Base-by-base conservation (phyloP, 768 basidiomycete genomes). In the Dioszegia crocea region DNA sequence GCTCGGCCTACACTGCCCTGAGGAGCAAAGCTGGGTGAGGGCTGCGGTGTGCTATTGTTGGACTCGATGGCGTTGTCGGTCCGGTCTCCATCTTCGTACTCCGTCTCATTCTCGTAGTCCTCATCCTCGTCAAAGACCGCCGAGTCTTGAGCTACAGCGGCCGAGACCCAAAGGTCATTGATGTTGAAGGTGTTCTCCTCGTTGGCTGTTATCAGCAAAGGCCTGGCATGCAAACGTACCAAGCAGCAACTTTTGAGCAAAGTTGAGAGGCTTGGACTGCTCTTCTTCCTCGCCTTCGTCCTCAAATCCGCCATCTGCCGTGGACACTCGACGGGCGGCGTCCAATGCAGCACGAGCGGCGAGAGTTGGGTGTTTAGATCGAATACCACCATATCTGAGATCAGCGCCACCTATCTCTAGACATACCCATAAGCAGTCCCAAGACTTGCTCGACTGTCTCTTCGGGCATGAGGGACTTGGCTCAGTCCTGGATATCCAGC, bases 101-200 rank as follows among this genome's bases (percentile, higher is more conserved):
- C 11, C 14, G 33, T 33, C 33, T 14, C 33, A 33, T 33, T 33
- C 65, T 85, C 84, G 60, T 88, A 88, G 2, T 86, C 85, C 57
- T 91, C 86, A 63, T 92, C 91, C 66, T 88, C 77, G 6, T 77
- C 76, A 41, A 78, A 77, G 1, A 78, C 76, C 1, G 73, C 74
- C 5, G 71, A 88, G 71, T 94, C 92, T 29, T 87, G 90, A 60
- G 94, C 96, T 79, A 94, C 90, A 5, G 94, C 96, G 19, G 93
- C 88, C 4, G 91, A 91, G 51, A 98, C 90, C 96, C 96, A 99
- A 21, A 99, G 80, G 77, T 97, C 94, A 23, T 91, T 89, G 70
- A 99, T 89, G 65, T 87, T 91, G 57, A 90, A 93, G 4, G 92
- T 91, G 12, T 90, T 88, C 66, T 91, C 88, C 77, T 96, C 92